Percentiles rank a stretch among this genome's conserved stretches.
phyloP scores from a whole-genome alignment of 106 monocot species.

The Dendrobium huoshanense region DNA sequence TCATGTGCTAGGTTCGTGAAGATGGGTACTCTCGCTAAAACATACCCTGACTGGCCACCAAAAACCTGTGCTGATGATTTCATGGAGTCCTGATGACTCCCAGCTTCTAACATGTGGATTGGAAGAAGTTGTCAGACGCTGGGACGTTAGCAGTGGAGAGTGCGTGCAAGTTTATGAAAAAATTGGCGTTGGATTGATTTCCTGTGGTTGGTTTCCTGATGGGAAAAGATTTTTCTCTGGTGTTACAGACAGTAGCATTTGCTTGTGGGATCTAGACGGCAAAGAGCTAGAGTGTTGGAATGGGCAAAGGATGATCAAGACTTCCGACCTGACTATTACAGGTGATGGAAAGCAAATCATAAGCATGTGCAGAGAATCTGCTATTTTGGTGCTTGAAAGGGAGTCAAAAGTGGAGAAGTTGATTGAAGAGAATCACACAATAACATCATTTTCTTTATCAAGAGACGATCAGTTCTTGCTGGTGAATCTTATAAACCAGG shows the following conservation, averaged over 20 bases:
- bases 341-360: constrained; percentile 49
- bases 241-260: constrained; percentile 49
- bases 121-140: constrained; percentile 66
- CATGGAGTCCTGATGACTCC: constrained; percentile 73
- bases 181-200: constrained; percentile 46
- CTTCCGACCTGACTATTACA: constrained; percentile 65
- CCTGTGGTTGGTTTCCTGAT: constrained; percentile 83
- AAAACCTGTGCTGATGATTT: constrained; percentile 73
- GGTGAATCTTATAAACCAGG: constrained; percentile 65
- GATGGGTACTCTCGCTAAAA: constrained; percentile 54
- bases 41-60: constrained; percentile 67
- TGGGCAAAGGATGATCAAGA: constrained; percentile 50
- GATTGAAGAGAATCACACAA: constrained; percentile 62
- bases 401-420: constrained; percentile 42
- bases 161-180: constrained; percentile 63
- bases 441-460: constrained; percentile 83
- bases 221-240: constrained; percentile 51
- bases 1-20: constrained; percentile 47
- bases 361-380: constrained; percentile 43
- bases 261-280: constrained; percentile 61
- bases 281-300: constrained; percentile 60
- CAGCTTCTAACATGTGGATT: constrained; percentile 81
- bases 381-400: constrained; percentile 53
- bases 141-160: constrained; percentile 61
- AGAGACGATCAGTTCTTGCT: constrained; percentile 66